Percentiles rank a stretch among this genome's conserved stretches.
These are phyloP conservation scores for Aethionema arabicum DNA, from an alignment of 345 rosid genomes.

Conservation along the genomic window DNA sequence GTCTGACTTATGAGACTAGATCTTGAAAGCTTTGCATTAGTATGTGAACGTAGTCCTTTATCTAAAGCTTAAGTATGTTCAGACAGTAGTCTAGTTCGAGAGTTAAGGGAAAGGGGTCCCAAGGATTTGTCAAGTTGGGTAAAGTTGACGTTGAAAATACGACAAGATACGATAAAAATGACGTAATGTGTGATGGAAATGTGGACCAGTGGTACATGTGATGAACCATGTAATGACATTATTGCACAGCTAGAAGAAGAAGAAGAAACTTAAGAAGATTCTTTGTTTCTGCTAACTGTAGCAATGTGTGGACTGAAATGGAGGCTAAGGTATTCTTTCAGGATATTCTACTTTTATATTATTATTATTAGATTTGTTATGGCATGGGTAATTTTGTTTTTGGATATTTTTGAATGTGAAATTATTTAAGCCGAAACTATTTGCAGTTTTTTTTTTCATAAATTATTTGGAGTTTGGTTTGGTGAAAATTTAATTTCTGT, in stretches of 20 bases:
- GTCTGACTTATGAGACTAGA: background rate
- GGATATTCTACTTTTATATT: too few species aligned
- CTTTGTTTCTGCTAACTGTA: background rate
- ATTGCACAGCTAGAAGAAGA: conserved; percentile 31
- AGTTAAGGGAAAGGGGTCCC: conserved; percentile 8
- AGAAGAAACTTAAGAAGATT: conserved; percentile 18
- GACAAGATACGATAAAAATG: conserved; percentile 11
- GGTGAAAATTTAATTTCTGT: too few species aligned
- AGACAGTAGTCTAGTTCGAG: conserved; percentile 10
- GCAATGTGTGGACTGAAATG: conserved; percentile 21
- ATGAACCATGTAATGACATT: conserved; percentile 34
- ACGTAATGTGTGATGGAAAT: conserved; percentile 12
- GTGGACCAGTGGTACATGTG: conserved; percentile 41
- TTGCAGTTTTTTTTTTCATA: too few species aligned
- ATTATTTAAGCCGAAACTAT: too few species aligned
- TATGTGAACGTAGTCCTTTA: too few species aligned
- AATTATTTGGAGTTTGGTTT: too few species aligned
- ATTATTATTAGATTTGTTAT: too few species aligned
- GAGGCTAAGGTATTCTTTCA: too few species aligned
- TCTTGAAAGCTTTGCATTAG: too few species aligned
- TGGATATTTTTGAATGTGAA: too few species aligned
- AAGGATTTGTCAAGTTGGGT: conserved; percentile 20
- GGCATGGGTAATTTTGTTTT: too few species aligned
- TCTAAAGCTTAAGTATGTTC: too few species aligned
- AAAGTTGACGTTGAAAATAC: conserved; percentile 33